Evolutionary conservation across 2,329 filamentous ascomycete genomes (phyloP).

Genomic region (Alternaria incomplexa): DNA sequence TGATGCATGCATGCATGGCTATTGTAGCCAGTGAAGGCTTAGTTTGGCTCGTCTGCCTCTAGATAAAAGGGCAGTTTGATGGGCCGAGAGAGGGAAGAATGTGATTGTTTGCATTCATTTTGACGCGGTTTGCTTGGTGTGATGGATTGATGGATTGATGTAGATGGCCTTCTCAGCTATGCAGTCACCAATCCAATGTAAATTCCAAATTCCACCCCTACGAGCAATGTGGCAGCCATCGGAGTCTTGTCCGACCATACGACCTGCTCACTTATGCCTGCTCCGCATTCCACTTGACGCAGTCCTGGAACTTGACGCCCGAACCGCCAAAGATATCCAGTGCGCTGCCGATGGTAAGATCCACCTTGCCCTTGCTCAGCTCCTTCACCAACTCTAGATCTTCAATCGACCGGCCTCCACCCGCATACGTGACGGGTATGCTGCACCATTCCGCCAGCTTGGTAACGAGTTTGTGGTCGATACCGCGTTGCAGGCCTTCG

Average conservation of each 20-base stretch:
- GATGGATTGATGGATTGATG: background rate
- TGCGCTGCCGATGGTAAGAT: conserved; percentile 95
- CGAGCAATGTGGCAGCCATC: background rate
- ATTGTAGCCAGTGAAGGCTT: conserved; percentile 1
- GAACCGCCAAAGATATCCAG: conserved; percentile 93
- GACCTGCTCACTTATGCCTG: conserved; percentile 18
- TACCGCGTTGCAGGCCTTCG: conserved; percentile 88
- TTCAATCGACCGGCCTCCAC: conserved; percentile 81
- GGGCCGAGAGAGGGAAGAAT: background rate
- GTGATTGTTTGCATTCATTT: conserved; percentile 1
- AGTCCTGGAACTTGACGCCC: conserved; percentile 86
- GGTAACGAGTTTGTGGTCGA: conserved; percentile 83
- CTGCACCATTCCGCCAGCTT: conserved; percentile 82
- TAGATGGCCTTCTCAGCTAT: background rate
- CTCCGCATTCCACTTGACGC: conserved; percentile 79
- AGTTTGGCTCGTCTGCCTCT: background rate
- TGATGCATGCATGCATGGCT: conserved; percentile 3
- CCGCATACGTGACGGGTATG: conserved; percentile 95
- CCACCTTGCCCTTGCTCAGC: conserved; percentile 80
- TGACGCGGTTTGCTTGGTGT: background rate
- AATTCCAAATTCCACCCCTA: background rate
- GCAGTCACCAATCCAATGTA: background rate
- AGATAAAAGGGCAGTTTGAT: background rate
- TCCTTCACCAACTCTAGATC: conserved; percentile 83
- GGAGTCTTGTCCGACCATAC: fast-evolving